Conservation (phyloP, 768 basidiomycete species). For the Holtermanniella nyarrowii region DNA sequence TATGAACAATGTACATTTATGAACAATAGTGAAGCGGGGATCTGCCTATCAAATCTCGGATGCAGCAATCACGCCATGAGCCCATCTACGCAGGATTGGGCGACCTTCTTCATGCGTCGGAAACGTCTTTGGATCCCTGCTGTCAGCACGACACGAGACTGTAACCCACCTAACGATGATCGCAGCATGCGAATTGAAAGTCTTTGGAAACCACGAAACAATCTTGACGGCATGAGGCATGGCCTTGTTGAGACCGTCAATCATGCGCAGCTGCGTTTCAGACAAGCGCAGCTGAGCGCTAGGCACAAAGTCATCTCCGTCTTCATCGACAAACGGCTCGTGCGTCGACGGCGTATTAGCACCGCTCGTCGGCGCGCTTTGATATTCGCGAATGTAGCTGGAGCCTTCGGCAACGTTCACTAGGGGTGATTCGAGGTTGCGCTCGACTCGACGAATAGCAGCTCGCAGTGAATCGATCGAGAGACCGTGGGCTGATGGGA, state of each 20-base stretch:
- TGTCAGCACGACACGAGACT: background rate
- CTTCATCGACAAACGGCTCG: too few species aligned
- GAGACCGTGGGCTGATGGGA: conserved; percentile 10
- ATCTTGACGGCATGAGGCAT: conserved; percentile 17
- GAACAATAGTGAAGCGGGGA: too few species aligned
- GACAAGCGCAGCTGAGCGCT: conserved; percentile 14
- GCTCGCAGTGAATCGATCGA: conserved; percentile 16
- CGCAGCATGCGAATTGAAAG: conserved; percentile 28
- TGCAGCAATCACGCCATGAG: conserved; percentile 4
- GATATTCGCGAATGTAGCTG: background rate
- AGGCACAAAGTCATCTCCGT: background rate
- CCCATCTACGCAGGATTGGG: conserved; percentile 24
- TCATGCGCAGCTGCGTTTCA: conserved; percentile 12
- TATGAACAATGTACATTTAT: too few species aligned
- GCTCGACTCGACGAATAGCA: conserved; percentile 20
- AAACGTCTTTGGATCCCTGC: conserved; percentile 23
- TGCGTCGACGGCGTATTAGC: background rate
- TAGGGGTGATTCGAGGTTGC: conserved; percentile 17
- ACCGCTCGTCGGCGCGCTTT: background rate
- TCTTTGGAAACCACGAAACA: conserved; percentile 29
- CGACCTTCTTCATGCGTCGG: conserved; percentile 25
- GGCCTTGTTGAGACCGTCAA: conserved; percentile 6
- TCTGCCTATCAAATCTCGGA: background rate
- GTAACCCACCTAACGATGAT: conserved; percentile 24
- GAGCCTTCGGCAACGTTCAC: conserved; percentile 1